Evolutionary conservation across 306 rosid species (phyloP), one percentile per base, ranked within the genome.

Genomic region (Trifolium subterraneum): DNA sequence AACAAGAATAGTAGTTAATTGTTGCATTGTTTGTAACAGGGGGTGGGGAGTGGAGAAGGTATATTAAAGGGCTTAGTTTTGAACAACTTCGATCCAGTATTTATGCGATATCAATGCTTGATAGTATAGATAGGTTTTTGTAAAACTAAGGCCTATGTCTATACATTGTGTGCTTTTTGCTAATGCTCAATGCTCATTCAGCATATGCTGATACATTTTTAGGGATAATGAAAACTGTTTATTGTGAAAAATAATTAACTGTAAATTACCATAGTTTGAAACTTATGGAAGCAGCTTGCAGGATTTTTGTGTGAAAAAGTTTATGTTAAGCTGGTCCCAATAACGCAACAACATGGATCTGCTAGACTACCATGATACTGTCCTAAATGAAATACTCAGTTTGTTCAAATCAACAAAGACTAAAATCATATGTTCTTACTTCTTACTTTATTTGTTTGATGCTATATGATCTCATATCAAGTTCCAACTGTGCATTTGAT

Each of bases 141-240:
- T 39, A 22, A 65, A 65, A 41, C 65, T 20, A 42, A 39, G 55
- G 38, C 5, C 71, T 41, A 20, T 66, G 55, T 66, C n/a, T 65
- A 42, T 65, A 41, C 38, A 20, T 41, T 65, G 54, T 65, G 19
- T 22, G 16, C 25, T 2, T 65, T 20, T 41, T 16, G 38, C 22
- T 65, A 39, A 42, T 12, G 35, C 55, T 42, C 38, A 39, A 42
- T 12, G 35, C 55, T 42, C 38, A 25, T 31, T 66, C 14, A 52
- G 29, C 14, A 31, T 35, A 8, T 64, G 50, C 71, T 22, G 36
- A 66, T 66, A 22, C 10, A 66, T 12, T 23, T 23, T 42, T 41
- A 22, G 54, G 27, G 22, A 66, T 66, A 50, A 42, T 42, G 71
- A 41, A 65, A 41, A 65, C 44, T 42, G 71, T 4, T 10, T 39